Percentiles rank a stretch among this genome's conserved stretches.
phyloP scores from a whole-genome alignment of 306 rosid genomes.

The Gastrolobium bilobum region DNA sequence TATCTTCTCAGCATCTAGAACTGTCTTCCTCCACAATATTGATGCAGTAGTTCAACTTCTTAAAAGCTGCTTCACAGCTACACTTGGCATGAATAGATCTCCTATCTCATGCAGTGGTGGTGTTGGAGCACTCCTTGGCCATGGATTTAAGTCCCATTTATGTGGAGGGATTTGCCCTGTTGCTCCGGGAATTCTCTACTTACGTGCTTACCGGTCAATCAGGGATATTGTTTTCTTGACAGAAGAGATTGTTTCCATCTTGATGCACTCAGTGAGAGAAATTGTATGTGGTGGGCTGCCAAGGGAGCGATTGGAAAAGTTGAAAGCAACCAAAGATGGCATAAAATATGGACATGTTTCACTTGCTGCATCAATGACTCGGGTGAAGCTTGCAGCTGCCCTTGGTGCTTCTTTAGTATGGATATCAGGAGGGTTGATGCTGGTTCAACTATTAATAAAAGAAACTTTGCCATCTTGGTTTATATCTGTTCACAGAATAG shows the following conservation, averaged over 20 bases:
- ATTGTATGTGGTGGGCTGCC: conserved; percentile 62
- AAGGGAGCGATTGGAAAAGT: conserved; percentile 60
- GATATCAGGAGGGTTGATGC: conserved; percentile 80
- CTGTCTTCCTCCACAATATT: conserved; percentile 89
- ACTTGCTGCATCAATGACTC: conserved; percentile 75
- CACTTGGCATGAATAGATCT: conserved; percentile 77
- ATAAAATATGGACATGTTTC: conserved; percentile 73
- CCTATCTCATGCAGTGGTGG: conserved; percentile 80
- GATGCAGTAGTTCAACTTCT: conserved; percentile 87
- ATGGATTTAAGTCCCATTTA: conserved; percentile 83
- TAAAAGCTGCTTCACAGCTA: conserved; percentile 92
- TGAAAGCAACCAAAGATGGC: conserved; percentile 59
- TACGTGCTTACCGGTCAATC: conserved; percentile 77
- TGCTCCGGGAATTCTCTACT: conserved; percentile 94
- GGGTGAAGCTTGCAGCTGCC: conserved; percentile 89
- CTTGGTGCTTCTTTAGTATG: conserved; percentile 91
- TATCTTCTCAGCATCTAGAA: conserved; percentile 87
- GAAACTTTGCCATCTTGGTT: conserved; percentile 98
- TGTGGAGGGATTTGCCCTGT: conserved; percentile 83
- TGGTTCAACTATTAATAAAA: conserved; percentile 82
- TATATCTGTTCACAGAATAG: conserved; percentile 77
- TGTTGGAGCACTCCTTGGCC: conserved; percentile 92
- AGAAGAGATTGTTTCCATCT: conserved; percentile 79
- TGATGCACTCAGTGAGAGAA: conserved; percentile 84
- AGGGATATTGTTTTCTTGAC: conserved; percentile 76